Evolutionary conservation across 257 asterid species (phyloP).

Genomic region (Thymus mandschuricus): DNA sequence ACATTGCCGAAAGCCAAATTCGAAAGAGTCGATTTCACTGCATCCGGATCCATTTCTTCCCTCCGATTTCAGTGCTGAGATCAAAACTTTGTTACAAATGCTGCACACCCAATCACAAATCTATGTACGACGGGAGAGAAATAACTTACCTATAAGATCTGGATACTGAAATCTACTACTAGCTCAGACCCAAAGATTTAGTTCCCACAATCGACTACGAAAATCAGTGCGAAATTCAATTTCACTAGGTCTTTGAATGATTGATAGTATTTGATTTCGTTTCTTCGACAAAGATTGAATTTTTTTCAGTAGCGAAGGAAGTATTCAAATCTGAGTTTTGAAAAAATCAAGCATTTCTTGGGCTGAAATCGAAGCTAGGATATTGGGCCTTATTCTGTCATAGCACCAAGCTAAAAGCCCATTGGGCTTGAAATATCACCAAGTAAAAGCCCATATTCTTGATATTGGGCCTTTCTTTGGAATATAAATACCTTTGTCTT

Average conservation of each 20-base stretch:
- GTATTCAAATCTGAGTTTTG: not conserved
- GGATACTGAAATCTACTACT: constrained; percentile 13
- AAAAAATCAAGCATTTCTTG: not conserved
- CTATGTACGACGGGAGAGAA: not conserved
- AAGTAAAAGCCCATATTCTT: too few species aligned
- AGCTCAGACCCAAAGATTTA: constrained; percentile 7
- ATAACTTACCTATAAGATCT: constrained; percentile 29
- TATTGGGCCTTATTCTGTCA: not conserved
- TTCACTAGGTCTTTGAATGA: not conserved
- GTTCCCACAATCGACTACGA: not conserved
- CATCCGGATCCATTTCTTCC: constrained; percentile 73
- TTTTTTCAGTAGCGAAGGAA: not conserved
- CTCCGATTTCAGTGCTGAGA: constrained; percentile 27
- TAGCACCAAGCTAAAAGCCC: too few species aligned
- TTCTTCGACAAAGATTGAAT: not conserved
- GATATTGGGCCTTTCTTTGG: too few species aligned
- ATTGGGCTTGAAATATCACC: too few species aligned
- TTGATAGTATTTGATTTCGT: not conserved
- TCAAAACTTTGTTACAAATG: not conserved
- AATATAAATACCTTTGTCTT: too few species aligned
- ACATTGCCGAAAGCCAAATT: constrained; percentile 94
- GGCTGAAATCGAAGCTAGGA: not conserved
- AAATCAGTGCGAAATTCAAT: not conserved
- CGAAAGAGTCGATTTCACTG: constrained; percentile 86
- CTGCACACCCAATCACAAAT: constrained; percentile 20